Evolutionary conservation across 2,329 filamentous ascomycete genomes (phyloP).

Genomic region (Colletotrichum eremochloae): DNA sequence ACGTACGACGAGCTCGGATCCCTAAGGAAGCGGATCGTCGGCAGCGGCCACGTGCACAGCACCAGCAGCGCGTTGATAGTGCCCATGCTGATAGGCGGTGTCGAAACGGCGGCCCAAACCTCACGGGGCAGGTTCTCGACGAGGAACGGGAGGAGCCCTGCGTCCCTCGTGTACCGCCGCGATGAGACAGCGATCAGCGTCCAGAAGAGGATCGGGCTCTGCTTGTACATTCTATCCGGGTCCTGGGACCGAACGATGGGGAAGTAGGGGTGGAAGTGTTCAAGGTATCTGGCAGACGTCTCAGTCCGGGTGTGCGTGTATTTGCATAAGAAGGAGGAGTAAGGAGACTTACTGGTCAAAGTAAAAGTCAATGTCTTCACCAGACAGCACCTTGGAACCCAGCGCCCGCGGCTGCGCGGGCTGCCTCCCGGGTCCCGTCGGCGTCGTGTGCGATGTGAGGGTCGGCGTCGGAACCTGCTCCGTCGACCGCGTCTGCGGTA

Average conservation of each 20-base stretch:
- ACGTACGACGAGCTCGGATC: constrained; percentile 65
- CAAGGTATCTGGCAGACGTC: constrained; percentile 59
- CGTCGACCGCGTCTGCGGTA: constrained; percentile 14
- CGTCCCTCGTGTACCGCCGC: constrained; percentile 62
- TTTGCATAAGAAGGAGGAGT: constrained; percentile 5
- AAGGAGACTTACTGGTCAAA: constrained; percentile 62
- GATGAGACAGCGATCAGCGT: constrained; percentile 64
- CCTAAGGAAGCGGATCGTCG: constrained; percentile 63
- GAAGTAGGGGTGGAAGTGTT: constrained; percentile 65
- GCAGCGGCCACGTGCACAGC: constrained; percentile 65
- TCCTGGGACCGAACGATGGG: constrained; percentile 64
- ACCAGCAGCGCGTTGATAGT: constrained; percentile 66
- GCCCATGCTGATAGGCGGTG: constrained; percentile 59
- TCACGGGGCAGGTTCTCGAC: constrained; percentile 62
- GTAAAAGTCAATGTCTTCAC: constrained; percentile 68
- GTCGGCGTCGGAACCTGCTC: constrained; percentile 47
- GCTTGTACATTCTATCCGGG: constrained; percentile 64
- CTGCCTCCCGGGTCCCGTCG: constrained; percentile 45
- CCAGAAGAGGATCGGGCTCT: constrained; percentile 66
- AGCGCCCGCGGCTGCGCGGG: constrained; percentile 59
- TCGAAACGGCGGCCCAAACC: constrained; percentile 59
- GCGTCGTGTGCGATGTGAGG: constrained; percentile 48
- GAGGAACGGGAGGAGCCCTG: constrained; percentile 58
- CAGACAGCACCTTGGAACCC: constrained; percentile 62
- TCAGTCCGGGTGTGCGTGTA: background rate